These are phyloP conservation scores for Fusarium paranaense DNA, from an alignment of 2,329 filamentous ascomycete species.

Conservation along the genomic window DNA sequence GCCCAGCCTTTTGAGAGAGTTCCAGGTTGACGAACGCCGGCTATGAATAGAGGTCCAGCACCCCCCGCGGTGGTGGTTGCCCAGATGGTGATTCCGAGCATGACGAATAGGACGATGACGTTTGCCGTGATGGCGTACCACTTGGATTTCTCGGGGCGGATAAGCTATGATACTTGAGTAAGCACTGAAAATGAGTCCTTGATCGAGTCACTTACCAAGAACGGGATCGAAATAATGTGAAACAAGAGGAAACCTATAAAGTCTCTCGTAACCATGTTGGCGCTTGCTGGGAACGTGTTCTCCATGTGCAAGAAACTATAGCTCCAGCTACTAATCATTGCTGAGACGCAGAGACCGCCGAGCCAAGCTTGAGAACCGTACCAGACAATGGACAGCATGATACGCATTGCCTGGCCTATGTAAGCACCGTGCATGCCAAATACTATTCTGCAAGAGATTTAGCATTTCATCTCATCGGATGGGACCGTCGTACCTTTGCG, in stretches of 20 bases:
- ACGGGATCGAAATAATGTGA: not conserved
- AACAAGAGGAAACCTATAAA: not conserved
- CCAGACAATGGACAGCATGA: not conserved
- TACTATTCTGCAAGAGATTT: not conserved
- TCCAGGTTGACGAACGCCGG: not conserved
- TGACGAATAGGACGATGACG: not conserved
- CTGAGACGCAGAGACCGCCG: not conserved
- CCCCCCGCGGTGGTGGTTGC: not conserved
- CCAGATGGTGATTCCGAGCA: not conserved
- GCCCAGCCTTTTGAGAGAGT: not conserved
- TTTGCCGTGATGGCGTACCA: not conserved
- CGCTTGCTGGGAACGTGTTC: not conserved
- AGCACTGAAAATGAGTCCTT: not conserved
- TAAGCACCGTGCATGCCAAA: not conserved
- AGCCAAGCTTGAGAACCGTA: not conserved
- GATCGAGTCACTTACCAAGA: not conserved
- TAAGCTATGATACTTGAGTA: not conserved
- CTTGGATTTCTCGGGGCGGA: not conserved
- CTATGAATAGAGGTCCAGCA: not conserved
- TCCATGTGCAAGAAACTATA: not conserved
- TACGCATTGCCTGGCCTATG: not conserved
- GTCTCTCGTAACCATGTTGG: not conserved
- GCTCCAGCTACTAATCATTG: not conserved
- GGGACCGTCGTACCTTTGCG: not conserved
- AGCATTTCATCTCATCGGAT: not conserved